phyloP scores from a whole-genome alignment of 768 basidiomycete genomes.

The Boletus bicolor region DNA sequence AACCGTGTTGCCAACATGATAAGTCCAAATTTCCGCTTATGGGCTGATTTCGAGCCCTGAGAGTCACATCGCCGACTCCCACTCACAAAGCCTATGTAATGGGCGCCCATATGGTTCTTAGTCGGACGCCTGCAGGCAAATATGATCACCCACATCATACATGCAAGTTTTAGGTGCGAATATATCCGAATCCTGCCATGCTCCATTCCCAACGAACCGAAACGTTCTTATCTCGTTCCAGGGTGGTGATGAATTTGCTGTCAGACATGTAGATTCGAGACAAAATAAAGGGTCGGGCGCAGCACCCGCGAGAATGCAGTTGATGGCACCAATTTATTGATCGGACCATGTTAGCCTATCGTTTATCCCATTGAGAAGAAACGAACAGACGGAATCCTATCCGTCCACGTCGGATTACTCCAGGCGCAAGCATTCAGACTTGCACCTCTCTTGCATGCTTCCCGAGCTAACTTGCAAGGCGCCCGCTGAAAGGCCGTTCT shows the following conservation, averaged over 20 bases:
- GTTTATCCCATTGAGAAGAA: slow-evolving; percentile 9
- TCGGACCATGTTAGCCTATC: neutral
- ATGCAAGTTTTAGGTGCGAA: neutral
- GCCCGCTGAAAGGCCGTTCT: no score
- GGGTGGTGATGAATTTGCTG: neutral
- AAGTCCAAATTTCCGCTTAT: neutral
- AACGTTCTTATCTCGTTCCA: neutral
- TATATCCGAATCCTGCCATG: neutral
- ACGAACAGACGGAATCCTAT: neutral
- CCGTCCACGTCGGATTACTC: neutral
- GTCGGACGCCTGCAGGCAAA: neutral
- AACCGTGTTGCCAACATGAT: neutral
- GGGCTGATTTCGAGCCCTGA: neutral
- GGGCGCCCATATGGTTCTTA: neutral
- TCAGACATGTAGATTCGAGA: neutral
- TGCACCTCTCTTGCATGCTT: neutral
- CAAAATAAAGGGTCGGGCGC: neutral
- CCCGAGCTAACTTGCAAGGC: slow-evolving; percentile 1
- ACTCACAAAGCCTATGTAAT: neutral
- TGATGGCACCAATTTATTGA: neutral
- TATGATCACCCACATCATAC: neutral
- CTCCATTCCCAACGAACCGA: neutral
- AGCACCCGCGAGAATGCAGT: neutral
- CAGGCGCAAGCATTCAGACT: neutral
- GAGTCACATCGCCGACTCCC: neutral